phyloP scores from a whole-genome alignment of 1,284 basidiomycete species.

The Inonotus obliquus region DNA sequence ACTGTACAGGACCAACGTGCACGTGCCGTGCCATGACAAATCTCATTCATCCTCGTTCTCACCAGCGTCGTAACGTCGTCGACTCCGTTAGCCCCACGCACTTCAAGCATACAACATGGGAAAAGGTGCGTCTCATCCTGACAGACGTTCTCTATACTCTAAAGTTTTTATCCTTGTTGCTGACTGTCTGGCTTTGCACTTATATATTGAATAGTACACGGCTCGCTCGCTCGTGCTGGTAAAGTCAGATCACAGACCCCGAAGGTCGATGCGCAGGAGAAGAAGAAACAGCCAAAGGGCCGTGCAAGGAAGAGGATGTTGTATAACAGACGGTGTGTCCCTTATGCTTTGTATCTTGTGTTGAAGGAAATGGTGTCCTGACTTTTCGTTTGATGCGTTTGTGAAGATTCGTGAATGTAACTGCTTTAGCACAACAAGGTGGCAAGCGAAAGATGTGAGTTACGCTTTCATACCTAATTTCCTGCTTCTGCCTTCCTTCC shows the following conservation, averaged over 20 bases:
- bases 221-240: conserved; percentile 99
- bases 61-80: no score
- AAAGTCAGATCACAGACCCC: conserved; percentile 99
- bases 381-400: conserved; percentile 5
- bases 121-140: conserved; percentile 10
- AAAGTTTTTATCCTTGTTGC: background rate
- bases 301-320: conserved; percentile 95
- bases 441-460: conserved; percentile 97
- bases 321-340: conserved; percentile 85
- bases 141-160: background rate
- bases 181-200: background rate
- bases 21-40: background rate
- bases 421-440: conserved; percentile 77
- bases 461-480: conserved; percentile 10
- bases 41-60: no score
- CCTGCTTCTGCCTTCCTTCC: conserved; percentile 13
- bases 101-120: conserved; percentile 15
- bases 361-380: conserved; percentile 12
- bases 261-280: conserved; percentile 97
- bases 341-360: background rate
- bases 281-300: conserved; percentile 95
- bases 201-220: conserved; percentile 71
- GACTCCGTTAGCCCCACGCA: background rate
- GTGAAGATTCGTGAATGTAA: conserved; percentile 90
- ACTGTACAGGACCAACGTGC: conserved; percentile 1